Percentiles rank a stretch among this genome's conserved stretches.
Evolutionary conservation across 129 eudicot species (phyloP).

Genomic region (Calendula officinalis): DNA sequence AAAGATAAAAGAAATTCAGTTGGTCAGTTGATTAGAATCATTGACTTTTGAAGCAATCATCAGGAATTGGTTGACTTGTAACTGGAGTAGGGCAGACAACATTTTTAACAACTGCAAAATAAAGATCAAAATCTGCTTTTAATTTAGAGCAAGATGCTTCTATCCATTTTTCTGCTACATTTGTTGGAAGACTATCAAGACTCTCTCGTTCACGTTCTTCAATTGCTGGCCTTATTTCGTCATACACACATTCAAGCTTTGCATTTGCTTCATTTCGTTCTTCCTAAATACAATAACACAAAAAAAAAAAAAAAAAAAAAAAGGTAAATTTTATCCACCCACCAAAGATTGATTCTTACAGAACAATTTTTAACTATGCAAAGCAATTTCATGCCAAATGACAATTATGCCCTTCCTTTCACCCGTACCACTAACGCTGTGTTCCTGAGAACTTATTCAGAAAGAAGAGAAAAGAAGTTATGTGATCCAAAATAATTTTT

Average conservation of each 20-base stretch:
- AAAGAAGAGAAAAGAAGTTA: no score
- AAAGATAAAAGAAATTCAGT: not conserved
- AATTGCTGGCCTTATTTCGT: constrained; percentile 80
- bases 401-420: not conserved
- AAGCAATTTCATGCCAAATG: no score
- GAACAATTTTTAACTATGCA: no score
- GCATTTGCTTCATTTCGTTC: constrained; percentile 47
- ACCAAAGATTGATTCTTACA: no score
- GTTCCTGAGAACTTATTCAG: no score
- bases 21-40: constrained; percentile 5
- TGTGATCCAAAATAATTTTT: no score
- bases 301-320: constrained; percentile 6
- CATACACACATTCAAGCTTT: constrained; percentile 57
- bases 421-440: no score
- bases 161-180: constrained; percentile 82
- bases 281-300: constrained; percentile 44
- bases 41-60: constrained; percentile 23
- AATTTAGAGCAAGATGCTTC: constrained; percentile 58
- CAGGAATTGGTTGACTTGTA: constrained; percentile 21
- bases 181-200: constrained; percentile 66
- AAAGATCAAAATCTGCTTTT: constrained; percentile 60
- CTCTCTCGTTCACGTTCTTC: constrained; percentile 85
- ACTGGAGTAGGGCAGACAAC: constrained; percentile 39
- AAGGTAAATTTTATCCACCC: not conserved
- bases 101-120: constrained; percentile 65